Evolutionary conservation across 257 asterid genomes (phyloP).

Genomic region (Agastache rugosa): DNA sequence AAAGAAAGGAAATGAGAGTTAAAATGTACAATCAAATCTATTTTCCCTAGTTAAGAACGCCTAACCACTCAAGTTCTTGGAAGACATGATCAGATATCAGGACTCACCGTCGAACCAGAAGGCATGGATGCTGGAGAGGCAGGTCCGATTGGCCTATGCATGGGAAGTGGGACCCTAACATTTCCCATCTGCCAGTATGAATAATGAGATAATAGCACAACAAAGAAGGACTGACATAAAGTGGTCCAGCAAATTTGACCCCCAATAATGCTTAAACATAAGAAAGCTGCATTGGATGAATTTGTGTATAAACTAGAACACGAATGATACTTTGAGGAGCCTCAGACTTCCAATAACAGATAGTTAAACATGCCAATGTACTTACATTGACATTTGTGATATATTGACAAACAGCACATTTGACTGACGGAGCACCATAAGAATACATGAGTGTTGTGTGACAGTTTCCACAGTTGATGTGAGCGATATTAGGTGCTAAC

Average conservation of each 20-base stretch:
- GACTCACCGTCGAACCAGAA: conserved; percentile 60
- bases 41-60: background rate
- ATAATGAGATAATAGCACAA: conserved; percentile 25
- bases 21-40: background rate
- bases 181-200: conserved; percentile 56
- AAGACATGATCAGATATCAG: conserved; percentile 1
- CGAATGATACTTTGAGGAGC: conserved; percentile 21
- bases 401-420: conserved; percentile 64
- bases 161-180: conserved; percentile 65
- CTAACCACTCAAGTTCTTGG: background rate
- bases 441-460: conserved; percentile 66
- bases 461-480: conserved; percentile 68
- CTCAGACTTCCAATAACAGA: conserved; percentile 23
- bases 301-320: conserved; percentile 18
- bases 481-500: conserved; percentile 54
- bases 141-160: conserved; percentile 56
- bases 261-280: conserved; percentile 24
- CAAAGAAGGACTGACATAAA: conserved; percentile 15
- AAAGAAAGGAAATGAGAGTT: background rate
- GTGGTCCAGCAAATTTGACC: conserved; percentile 24
- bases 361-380: conserved; percentile 14
- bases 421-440: conserved; percentile 65
- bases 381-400: conserved; percentile 64
- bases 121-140: conserved; percentile 51
- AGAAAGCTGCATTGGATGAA: conserved; percentile 15